Evolutionary conservation across 108 stramenopile species (phyloP).

Genomic region (Nannochloropsis salina): DNA sequence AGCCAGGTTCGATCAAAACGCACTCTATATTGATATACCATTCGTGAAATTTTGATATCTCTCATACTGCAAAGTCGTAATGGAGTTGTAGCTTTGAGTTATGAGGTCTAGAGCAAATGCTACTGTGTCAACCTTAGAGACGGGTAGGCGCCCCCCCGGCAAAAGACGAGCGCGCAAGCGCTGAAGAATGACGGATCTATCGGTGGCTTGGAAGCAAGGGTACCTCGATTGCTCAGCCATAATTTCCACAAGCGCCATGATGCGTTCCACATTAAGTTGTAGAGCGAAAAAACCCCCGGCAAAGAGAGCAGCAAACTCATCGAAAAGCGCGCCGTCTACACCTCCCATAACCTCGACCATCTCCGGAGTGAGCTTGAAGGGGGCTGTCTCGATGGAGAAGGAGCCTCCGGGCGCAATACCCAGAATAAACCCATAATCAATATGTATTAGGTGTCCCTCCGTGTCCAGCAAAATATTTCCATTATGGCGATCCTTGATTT

Average conservation of each 20-base stretch:
- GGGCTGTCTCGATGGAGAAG: slow-evolving; percentile 65
- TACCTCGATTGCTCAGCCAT: slow-evolving; percentile 77
- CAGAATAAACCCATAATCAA: slow-evolving; percentile 97
- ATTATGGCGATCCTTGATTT: slow-evolving; percentile 97
- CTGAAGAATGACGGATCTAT: slow-evolving; percentile 56
- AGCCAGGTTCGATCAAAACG: too few species aligned
- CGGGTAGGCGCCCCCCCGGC: slow-evolving; percentile 67
- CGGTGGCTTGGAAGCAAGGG: slow-evolving; percentile 83
- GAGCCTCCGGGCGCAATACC: slow-evolving; percentile 88
- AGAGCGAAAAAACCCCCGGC: slow-evolving; percentile 92
- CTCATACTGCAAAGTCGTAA: slow-evolving; percentile 86
- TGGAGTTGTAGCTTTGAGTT: slow-evolving; percentile 67
- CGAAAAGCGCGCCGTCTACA: slow-evolving; percentile 71
- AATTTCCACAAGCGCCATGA: slow-evolving; percentile 78
- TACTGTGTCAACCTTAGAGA: slow-evolving; percentile 79
- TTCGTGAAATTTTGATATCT: slow-evolving; percentile 78
- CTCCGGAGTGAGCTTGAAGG: slow-evolving; percentile 54
- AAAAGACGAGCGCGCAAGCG: neutral
- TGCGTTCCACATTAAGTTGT: slow-evolving; percentile 69
- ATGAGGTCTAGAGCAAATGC: slow-evolving; percentile 78
- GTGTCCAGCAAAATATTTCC: slow-evolving; percentile 90
- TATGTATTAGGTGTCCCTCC: slow-evolving; percentile 94
- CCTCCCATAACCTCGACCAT: slow-evolving; percentile 75
- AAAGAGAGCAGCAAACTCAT: slow-evolving; percentile 87
- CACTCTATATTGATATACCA: slow-evolving; percentile 36